Percentiles rank a stretch among this genome's conserved stretches.
phyloP scores from a whole-genome alignment of 2,329 filamentous ascomycete genomes.

The Colletotrichum lindemuthianum region DNA sequence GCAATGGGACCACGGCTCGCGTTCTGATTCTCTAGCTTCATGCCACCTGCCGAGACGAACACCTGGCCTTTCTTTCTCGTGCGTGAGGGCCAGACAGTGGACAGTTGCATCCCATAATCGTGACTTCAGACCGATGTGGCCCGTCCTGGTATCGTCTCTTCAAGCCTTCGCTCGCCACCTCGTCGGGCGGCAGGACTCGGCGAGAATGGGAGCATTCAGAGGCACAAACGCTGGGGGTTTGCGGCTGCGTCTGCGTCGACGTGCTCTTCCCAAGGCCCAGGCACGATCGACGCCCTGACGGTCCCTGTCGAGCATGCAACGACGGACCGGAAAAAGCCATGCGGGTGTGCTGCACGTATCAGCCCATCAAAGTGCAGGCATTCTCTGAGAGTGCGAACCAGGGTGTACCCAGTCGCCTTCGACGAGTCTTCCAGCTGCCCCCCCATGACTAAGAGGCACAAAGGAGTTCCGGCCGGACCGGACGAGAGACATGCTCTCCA shows the following conservation, averaged over 20 bases:
- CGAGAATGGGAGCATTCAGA: background rate
- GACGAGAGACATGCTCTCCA: slow-evolving; percentile 1
- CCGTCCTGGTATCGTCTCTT: background rate
- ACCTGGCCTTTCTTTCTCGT: background rate
- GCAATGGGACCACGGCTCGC: slow-evolving; percentile 4
- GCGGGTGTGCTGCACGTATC: slow-evolving; percentile 2
- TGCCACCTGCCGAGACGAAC: slow-evolving; percentile 21
- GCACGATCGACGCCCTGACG: slow-evolving; percentile 22
- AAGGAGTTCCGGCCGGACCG: slow-evolving; percentile 24
- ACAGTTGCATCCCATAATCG: background rate
- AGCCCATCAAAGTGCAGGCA: background rate
- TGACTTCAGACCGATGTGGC: slow-evolving; percentile 9
- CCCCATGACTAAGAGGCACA: background rate
- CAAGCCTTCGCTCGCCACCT: background rate
- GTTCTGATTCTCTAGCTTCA: slow-evolving; percentile 1
- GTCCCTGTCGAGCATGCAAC: slow-evolving; percentile 4
- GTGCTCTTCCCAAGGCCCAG: background rate
- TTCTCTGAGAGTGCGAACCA: background rate
- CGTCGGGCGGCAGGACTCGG: slow-evolving; percentile 3
- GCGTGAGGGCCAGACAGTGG: background rate
- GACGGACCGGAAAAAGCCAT: slow-evolving; percentile 3
- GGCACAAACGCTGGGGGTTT: slow-evolving; percentile 2
- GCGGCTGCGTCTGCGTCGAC: background rate
- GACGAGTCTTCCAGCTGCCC: background rate
- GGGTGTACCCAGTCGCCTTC: background rate